Base-by-base conservation (phyloP, 345 rosid species). In the Dipteronia sinensis region DNA sequence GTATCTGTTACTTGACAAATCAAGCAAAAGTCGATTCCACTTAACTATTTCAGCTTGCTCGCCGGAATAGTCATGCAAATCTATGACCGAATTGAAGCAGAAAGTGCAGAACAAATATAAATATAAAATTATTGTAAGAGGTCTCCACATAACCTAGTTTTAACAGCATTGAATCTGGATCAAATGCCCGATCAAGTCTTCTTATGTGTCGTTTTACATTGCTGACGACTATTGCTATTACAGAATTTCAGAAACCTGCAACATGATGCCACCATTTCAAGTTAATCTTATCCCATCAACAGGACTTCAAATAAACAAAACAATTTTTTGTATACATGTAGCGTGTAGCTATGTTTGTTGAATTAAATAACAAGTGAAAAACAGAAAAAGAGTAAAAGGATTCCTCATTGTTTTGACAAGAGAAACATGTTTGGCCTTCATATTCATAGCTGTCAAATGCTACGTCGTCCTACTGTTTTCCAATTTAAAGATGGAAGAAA, bases 201-300 rank as follows among this genome's bases (percentile, higher is more conserved):
- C 15, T 64, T 7, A 61, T 56, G 38, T 9, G 66, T 3, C 17
- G 53, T 40, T 17, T 49, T 64, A 27, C 55, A 49, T 73, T 67
- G 80, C 79, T 64, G 77, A 49, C 34, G 76, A 59, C 53, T 47
- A 44, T 34, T 55, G 29, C 65, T 75, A 70, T 89, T 90, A 95
- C 76, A 95, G 81, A 53, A 95, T 90, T 86, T 95, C 99, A 27
- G 89, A 92, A 79, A 95, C 89, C 97, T 93, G 96, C 89, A 89
- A 69, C 49, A 78, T n/a, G n/a, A n/a, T 2, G 63, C 47, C 47
- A 75, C 38, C 27, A 65, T 56, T 40, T 15, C 16, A 76, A 65
- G 79, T 76, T 72, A 78, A 68, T 53, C 25, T 40, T 29, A 79
- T 17, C 25, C 20, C 40, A 75, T 20, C 27, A 46, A 72, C 56